Base-by-base conservation (phyloP, 208 protist genomes). In the Endotrypanum monterogeii region DNA sequence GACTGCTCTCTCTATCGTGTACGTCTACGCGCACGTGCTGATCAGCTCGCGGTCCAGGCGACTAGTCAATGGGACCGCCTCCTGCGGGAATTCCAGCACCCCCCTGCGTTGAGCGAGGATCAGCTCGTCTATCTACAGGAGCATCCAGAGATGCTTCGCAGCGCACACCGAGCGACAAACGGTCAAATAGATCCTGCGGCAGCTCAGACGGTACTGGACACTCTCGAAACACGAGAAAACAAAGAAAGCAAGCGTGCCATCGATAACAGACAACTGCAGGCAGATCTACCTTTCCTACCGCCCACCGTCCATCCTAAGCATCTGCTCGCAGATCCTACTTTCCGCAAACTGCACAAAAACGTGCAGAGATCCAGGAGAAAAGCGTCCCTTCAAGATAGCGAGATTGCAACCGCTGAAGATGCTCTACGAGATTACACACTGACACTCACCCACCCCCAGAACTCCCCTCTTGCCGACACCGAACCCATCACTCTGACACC, bases 1-100 rank as follows among this genome's bases (percentile, higher is more conserved):
- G 41, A 30, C 2, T 62, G 67, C 16, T 39, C 73, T 41, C 18
- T 78, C 46, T 46, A 69, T 37, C 83, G 83, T 25, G 62, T 78
- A n/a, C 72, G 71, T 14, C 76, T 90, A 0, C 63, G 80, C 4
- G 37, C 50, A 4, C 79, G 83, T 4, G 86, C 86, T 3, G 86
- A 90, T 61, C 73, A 79, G 48, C 23, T 87, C 0, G 86, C 83
- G 3, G 54, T 79, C 2, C 57, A 57, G 30, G 76, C 69, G 6
- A 60, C 76, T 8, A 71, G 52, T 3, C 57, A 63, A 28, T 84
- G 83, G 79, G 32, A 75, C 16, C 55, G 41, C 7, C 39, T 87
- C 1, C 74, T 79, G 23, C 16, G 37, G 2, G 68, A 65, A 16
- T 20, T 83, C 9, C 62, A 46, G 0, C 67, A 60, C 0, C 60